Conservation (phyloP, 2,329 filamentous ascomycete genomes). For the Sporothrix phasma region DNA sequence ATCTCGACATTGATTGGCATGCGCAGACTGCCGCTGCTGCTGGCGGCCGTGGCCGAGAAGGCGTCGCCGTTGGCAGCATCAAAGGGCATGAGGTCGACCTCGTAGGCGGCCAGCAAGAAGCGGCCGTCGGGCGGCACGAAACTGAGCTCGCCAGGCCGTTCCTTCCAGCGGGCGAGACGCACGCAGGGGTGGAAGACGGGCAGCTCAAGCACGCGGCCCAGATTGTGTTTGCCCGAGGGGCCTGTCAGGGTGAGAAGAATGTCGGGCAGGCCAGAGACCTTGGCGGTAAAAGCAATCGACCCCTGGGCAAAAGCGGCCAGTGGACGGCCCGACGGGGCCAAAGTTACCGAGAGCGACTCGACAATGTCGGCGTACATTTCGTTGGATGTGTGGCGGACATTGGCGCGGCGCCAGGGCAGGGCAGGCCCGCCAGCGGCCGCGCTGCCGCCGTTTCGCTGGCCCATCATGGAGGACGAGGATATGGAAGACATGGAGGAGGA, state of each 20-base stretch:
- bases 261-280: conserved; percentile 90
- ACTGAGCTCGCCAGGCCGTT: conserved; percentile 81
- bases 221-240: conserved; percentile 68
- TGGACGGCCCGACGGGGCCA: conserved; percentile 82
- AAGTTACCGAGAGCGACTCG: conserved; percentile 76
- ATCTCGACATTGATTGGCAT: conserved; percentile 76
- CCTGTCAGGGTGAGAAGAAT: conserved; percentile 71
- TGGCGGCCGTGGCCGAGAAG: conserved; percentile 23
- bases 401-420: conserved; percentile 80
- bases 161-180: conserved; percentile 77
- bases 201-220: conserved; percentile 66
- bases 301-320: conserved; percentile 82
- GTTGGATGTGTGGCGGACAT: conserved; percentile 92
- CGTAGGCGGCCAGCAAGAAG: conserved; percentile 89
- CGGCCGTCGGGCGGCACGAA: conserved; percentile 92
- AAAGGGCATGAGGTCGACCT: conserved; percentile 72
- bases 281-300: conserved; percentile 87
- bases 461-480: conserved; percentile 24
- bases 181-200: conserved; percentile 97
- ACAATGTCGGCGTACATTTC: conserved; percentile 95
- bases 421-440: conserved; percentile 36
- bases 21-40: conserved; percentile 50
- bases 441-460: conserved; percentile 28
- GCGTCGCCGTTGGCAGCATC: conserved; percentile 40
- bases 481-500: conserved; percentile 1